Evolutionary conservation across 345 rosid species (phyloP), one percentile per base, ranked within the genome.

Genomic region (Orychophragmus violaceus): DNA sequence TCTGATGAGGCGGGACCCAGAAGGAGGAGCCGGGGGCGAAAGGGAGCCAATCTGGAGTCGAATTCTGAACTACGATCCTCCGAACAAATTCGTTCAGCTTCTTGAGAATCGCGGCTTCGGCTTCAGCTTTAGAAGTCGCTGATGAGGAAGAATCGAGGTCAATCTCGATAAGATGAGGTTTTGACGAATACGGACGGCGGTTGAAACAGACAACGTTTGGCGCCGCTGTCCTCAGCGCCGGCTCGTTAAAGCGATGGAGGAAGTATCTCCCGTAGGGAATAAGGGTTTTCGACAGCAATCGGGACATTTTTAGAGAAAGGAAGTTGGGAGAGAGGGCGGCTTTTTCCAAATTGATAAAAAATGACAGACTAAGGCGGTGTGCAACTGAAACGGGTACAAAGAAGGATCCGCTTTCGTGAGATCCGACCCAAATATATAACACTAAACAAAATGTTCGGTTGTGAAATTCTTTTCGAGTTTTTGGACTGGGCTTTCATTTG

Each of bases 31-130:
- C 87, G 4, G 83, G 83, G 0, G 78, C 30, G 41, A 83, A 77
- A 49, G 83, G 82, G 2, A 83, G 80, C 84, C 84, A 83, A 62
- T 79, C 78, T 0, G 87, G 83, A 5, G 83, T 57, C 13, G 83
- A 77, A 8, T 75, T 79, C 27, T 69, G 75, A 22, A 83, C 78
- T 16, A 70, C 53, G 51, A 77, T 39, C 44, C 74, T 74, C 5
- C 79, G 60, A 28, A 83, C 52, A 35, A 77, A 62, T 1, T 78
- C 82, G 66, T 81, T 79, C 6, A 83, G 66, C 64, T 64, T 74
- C 64, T 63, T 66, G 16, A 66, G 50, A 21, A 59, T 28, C 37
- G 70, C 76, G 0, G 76, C 71, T 48, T 68, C 74, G 1, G 74
- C 54, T 55, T 74, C 74, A 1, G 70, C 16, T 9, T 62, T 68